phyloP scores from a whole-genome alignment of 148 eudicot genomes.

The Salicornia ramosissima region DNA sequence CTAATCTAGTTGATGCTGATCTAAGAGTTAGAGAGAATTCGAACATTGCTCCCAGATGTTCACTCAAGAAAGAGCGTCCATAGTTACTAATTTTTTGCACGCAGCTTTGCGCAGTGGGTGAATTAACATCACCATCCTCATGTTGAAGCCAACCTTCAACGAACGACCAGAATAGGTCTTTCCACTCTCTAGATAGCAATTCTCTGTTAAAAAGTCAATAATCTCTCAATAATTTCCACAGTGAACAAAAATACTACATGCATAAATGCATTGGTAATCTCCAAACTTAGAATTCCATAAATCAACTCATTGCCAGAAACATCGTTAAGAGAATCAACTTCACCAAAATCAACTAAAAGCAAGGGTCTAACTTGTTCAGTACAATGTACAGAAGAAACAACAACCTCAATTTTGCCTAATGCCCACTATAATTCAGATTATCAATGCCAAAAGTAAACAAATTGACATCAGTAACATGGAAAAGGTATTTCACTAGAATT shows the following conservation, averaged over 20 bases:
- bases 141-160: slow-evolving; percentile 64
- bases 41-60: slow-evolving; percentile 65
- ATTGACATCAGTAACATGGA: neutral
- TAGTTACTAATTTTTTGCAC: slow-evolving; percentile 49
- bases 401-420: neutral
- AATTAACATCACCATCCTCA: slow-evolving; percentile 34
- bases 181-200: slow-evolving; percentile 80
- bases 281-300: neutral
- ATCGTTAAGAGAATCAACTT: neutral
- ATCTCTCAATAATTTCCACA: neutral
- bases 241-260: neutral
- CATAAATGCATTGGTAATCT: neutral
- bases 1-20: slow-evolving; percentile 90
- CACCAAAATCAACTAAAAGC: neutral
- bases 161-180: slow-evolving; percentile 84
- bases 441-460: neutral
- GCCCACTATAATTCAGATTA: neutral
- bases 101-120: slow-evolving; percentile 67
- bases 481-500: neutral
- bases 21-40: slow-evolving; percentile 87
- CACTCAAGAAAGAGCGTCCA: slow-evolving; percentile 67
- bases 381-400: neutral
- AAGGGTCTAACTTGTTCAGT: neutral
- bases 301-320: neutral
- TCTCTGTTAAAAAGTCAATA: slow-evolving; percentile 50